Evolutionary conservation across 2,329 filamentous ascomycete species (phyloP).

Genomic region (Fusarium pseudonygamai): DNA sequence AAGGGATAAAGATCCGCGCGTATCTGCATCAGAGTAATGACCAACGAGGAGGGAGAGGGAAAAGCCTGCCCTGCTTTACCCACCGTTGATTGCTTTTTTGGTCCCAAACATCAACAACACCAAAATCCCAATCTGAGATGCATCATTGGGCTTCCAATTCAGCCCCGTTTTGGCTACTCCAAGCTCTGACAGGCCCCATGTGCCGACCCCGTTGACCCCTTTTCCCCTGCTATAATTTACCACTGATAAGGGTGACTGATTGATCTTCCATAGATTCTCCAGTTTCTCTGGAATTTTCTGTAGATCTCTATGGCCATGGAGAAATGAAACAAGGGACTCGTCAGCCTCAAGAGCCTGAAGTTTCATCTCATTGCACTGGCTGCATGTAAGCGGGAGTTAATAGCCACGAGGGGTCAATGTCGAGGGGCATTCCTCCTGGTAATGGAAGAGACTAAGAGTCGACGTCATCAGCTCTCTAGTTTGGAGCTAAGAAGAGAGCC

Average conservation of each 20-base stretch:
- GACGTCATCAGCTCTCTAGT: constrained; percentile 37
- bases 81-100: constrained; percentile 19
- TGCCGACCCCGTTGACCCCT: constrained; percentile 14
- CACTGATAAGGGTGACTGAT: constrained; percentile 33
- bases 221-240: constrained; percentile 35
- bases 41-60: constrained; percentile 7
- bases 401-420: constrained; percentile 30
- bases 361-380: constrained; percentile 15
- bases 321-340: constrained; percentile 42
- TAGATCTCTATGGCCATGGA: constrained; percentile 31
- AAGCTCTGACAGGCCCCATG: constrained; percentile 19
- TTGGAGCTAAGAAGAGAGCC: neutral
- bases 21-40: constrained; percentile 18
- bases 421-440: constrained; percentile 25
- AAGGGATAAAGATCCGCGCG: constrained; percentile 32
- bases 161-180: constrained; percentile 2
- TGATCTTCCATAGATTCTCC: constrained; percentile 15
- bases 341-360: constrained; percentile 35
- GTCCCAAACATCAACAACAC: constrained; percentile 30
- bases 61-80: constrained; percentile 25
- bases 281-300: constrained; percentile 17
- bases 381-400: constrained; percentile 11
- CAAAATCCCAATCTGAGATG: constrained; percentile 23
- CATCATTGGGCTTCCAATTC: constrained; percentile 26
- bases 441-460: too few relatives aligned